Conservation (phyloP, 331 rosid genomes). For the Stylosanthes scabra region DNA sequence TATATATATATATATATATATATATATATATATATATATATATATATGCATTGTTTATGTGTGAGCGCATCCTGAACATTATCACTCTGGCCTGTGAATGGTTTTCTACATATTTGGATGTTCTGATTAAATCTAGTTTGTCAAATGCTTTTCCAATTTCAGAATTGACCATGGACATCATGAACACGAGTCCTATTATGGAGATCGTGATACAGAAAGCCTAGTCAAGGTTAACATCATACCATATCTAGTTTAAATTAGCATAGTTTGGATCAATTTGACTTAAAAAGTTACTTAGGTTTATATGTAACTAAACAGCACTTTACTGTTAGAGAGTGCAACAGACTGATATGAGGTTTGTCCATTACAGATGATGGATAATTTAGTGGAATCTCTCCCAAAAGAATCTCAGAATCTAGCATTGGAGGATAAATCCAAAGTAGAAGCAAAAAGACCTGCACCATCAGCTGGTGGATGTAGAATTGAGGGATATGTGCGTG, state of each 20-base stretch:
- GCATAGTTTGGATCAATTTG: constrained; percentile 27
- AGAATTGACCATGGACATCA: constrained; percentile 96
- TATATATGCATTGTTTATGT: neutral
- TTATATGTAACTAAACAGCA: constrained; percentile 7
- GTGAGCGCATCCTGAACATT: constrained; percentile 1
- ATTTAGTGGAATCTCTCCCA: constrained; percentile 66
- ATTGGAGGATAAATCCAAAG: constrained; percentile 69
- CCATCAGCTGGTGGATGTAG: constrained; percentile 93
- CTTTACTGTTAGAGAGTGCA: constrained; percentile 26
- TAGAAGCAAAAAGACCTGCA: constrained; percentile 73
- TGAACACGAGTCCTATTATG: constrained; percentile 92
- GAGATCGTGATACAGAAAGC: constrained; percentile 93
- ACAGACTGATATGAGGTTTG: constrained; percentile 28
- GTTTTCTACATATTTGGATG: constrained; percentile 26
- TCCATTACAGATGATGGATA: constrained; percentile 72
- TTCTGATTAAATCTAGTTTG: constrained; percentile 27
- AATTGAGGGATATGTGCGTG: constrained; percentile 88
- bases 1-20: too few species aligned
- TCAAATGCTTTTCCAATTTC: constrained; percentile 41
- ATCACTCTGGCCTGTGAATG: constrained; percentile 20
- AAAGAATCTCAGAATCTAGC: constrained; percentile 60
- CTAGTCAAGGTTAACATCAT: constrained; percentile 69
- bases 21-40: too few species aligned
- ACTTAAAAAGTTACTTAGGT: neutral
- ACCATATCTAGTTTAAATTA: constrained; percentile 26